A percentile compares a stretch with the other conserved stretches of the same genome.
Conservation (phyloP, 1,284 basidiomycete species). For the Rhodotorula sp. region DNA sequence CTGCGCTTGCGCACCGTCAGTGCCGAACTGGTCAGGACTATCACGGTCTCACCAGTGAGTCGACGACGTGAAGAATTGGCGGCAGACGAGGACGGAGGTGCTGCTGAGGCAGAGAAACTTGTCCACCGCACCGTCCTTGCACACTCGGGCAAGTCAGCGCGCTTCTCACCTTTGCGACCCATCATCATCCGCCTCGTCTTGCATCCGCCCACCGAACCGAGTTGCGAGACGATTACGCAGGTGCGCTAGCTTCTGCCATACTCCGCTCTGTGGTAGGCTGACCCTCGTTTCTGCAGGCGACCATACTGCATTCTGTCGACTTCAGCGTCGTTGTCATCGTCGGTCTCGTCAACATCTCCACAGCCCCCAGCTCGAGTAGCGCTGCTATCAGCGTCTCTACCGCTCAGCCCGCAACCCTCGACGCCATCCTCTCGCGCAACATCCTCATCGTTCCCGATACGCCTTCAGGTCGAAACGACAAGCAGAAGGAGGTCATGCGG, state of each 20-base stretch:
- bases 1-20: conserved; percentile 35
- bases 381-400: neutral
- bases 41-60: conserved; percentile 2
- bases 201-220: conserved; percentile 25
- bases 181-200: conserved; percentile 36
- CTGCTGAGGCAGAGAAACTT: neutral
- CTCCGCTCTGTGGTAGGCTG: neutral
- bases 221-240: conserved; percentile 37
- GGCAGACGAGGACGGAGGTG: neutral
- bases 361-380: neutral
- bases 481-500: conserved; percentile 31
- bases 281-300: conserved; percentile 13
- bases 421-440: conserved; percentile 17
- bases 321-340: conserved; percentile 32
- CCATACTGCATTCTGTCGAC: conserved; percentile 32
- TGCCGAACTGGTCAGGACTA: conserved; percentile 36
- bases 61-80: neutral
- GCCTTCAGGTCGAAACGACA: conserved; percentile 13
- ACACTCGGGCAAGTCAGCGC: conserved; percentile 37
- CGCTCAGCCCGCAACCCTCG: neutral
- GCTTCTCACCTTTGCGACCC: conserved; percentile 35
- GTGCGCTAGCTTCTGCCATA: neutral
- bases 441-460: conserved; percentile 32
- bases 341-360: conserved; percentile 23
- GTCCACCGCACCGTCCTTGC: conserved; percentile 28